Percentiles rank a stretch among this genome's conserved stretches.
Conservation (phyloP, 1,139 yeast genomes). For the Candida labiduridarum region DNA sequence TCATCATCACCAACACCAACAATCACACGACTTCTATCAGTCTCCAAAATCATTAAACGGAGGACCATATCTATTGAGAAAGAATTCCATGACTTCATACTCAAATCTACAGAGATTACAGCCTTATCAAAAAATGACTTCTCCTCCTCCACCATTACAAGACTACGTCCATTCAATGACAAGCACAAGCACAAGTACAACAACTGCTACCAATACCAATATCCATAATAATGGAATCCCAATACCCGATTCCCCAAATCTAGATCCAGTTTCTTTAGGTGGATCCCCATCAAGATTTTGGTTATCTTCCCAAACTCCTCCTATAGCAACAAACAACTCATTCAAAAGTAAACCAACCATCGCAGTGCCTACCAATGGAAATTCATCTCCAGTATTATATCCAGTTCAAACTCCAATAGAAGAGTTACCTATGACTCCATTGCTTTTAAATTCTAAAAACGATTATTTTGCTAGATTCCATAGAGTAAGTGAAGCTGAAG, state of each 20-base stretch:
- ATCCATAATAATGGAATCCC: conserved; percentile 5
- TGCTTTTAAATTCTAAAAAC: conserved; percentile 27
- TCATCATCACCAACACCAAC: conserved; percentile 12
- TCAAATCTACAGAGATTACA: conserved; percentile 30
- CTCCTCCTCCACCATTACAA: conserved; percentile 35
- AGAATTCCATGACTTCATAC: conserved; percentile 10
- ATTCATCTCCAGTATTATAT: conserved; percentile 37
- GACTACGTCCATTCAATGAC: conserved; percentile 18
- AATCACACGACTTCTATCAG: conserved; percentile 6
- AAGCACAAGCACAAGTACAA: too few relatives aligned
- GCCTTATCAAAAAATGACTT: conserved; percentile 37
- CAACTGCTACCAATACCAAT: conserved; percentile 5
- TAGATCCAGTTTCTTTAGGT: conserved; percentile 54
- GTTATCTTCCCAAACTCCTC: conserved; percentile 56
- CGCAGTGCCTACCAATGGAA: conserved; percentile 22
- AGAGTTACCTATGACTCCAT: conserved; percentile 52
- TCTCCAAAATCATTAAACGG: conserved; percentile 8
- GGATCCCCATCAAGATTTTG: conserved; percentile 61
- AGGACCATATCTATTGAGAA: conserved; percentile 4
- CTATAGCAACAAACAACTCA: conserved; percentile 33
- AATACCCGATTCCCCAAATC: conserved; percentile 53
- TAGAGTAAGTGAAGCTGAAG: conserved; percentile 13
- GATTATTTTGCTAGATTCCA: conserved; percentile 14
- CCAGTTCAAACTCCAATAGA: conserved; percentile 50
- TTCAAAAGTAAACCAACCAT: conserved; percentile 21